Conservation (phyloP, 768 basidiomycete genomes). For the Piloderma croceum region DNA sequence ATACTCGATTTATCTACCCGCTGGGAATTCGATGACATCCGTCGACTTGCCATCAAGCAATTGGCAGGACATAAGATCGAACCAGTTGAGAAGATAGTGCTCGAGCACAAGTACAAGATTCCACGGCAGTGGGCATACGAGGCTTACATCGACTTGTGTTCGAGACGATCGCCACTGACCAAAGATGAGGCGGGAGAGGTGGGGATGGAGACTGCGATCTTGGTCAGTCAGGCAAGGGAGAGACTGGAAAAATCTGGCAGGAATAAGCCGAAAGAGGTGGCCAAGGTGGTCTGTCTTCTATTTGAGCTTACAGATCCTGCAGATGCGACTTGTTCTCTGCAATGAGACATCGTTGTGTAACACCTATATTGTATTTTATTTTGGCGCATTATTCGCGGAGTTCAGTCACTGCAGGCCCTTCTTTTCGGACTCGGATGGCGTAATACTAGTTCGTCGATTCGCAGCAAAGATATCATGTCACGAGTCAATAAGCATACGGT, state of each 20-base stretch:
- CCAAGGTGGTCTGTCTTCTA: slow-evolving; percentile 16
- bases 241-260: slow-evolving; percentile 18
- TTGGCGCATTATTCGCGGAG: too few relatives aligned
- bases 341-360: too few relatives aligned
- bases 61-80: slow-evolving; percentile 26
- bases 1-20: slow-evolving; percentile 26
- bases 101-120: slow-evolving; percentile 35
- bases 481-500: too few relatives aligned
- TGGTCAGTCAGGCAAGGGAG: slow-evolving; percentile 20
- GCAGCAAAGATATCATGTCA: too few relatives aligned
- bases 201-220: slow-evolving; percentile 19
- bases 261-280: slow-evolving; percentile 18
- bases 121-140: slow-evolving; percentile 18
- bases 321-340: too few relatives aligned
- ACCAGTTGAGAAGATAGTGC: slow-evolving; percentile 38
- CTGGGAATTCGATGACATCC: slow-evolving; percentile 23
- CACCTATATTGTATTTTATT: too few relatives aligned
- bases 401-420: too few relatives aligned
- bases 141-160: slow-evolving; percentile 18
- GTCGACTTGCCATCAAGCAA: slow-evolving; percentile 24
- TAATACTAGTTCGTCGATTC: too few relatives aligned
- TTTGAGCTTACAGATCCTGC: too few relatives aligned
- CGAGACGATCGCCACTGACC: slow-evolving; percentile 14
- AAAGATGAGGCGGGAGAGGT: slow-evolving; percentile 26
- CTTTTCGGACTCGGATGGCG: too few relatives aligned